Evolutionary conservation across 345 rosid species (phyloP), one percentile per base, ranked within the genome.

Genomic region (Cardamine chenopodiifolia): DNA sequence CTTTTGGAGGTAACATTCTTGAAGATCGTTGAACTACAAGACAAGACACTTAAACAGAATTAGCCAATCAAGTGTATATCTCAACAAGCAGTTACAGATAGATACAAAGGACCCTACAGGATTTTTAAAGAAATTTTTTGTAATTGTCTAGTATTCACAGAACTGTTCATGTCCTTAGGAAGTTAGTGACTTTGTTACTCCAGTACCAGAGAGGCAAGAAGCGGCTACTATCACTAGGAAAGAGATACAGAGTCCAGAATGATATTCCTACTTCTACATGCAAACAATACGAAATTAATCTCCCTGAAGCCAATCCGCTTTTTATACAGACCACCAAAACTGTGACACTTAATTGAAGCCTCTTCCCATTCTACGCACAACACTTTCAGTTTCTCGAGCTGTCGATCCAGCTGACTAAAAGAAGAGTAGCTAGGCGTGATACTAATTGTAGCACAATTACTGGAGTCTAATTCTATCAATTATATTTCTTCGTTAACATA

Each of bases 1-100:
- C 82, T 96, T 95, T 85, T 89, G 97, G 74, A 95, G 86, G 75
- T 96, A 96, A 80, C 97, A 96, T 58, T 90, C 99, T 83, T 92
- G 97, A 47, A 96, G 84, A 67, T 92, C 99, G 80, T 77, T 86
- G 79, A 96, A 92, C 97, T 96, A 86, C 76, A 72, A 66, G 77
- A 53, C 35, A 80, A 71, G 25, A 32, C 26, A 49, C 8, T 44
- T 48, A 3, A 49, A 56, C 37, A 19, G 40, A 17, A 58, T 71
- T 58, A 72, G 72, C 58, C 68, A 72, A 52, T 58, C 50, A 50
- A 58, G 59, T 44, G 44, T 32, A 52, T 42, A 52, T 66, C 35
- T 65, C 17, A 74, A 57, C 65, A 53, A 54, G 55, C 37, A 31
- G 18, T 19, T 26, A 75, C 55, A 47, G 26, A 52, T 4, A 70